Percentiles rank a stretch among this genome's conserved stretches.
These are phyloP conservation scores for Leucoagaricus sp. DNA, from an alignment of 1,284 basidiomycete genomes.

Conservation along the genomic window DNA sequence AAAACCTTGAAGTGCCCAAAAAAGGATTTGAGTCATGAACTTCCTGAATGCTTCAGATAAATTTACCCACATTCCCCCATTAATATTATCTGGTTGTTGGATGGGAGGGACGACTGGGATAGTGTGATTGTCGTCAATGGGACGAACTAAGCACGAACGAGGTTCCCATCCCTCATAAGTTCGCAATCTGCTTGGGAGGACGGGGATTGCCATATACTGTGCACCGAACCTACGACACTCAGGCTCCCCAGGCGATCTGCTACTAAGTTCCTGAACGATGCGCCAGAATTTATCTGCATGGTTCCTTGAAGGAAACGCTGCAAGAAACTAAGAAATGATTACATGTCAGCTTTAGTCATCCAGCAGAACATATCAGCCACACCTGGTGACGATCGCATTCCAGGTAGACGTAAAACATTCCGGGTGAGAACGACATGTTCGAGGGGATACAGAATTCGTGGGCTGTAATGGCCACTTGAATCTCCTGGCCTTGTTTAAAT, in stretches of 20 bases:
- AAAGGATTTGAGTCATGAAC: neutral
- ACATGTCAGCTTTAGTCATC: neutral
- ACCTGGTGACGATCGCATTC: neutral
- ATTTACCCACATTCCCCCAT: neutral
- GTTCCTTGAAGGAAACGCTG: slow-evolving; percentile 1
- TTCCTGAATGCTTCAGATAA: neutral
- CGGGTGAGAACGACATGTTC: slow-evolving; percentile 1
- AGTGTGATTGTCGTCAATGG: neutral
- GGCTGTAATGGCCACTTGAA: no score
- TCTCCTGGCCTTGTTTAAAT: no score
- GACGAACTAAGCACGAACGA: neutral
- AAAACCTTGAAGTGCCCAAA: neutral
- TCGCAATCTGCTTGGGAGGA: neutral
- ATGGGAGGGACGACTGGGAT: neutral
- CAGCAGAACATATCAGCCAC: neutral
- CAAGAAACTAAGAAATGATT: neutral
- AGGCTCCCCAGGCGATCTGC: neutral
- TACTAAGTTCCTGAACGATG: neutral
- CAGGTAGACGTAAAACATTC: slow-evolving; percentile 3
- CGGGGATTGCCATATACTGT: neutral
- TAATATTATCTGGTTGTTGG: neutral
- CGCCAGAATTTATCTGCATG: slow-evolving; percentile 7
- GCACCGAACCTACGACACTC: neutral
- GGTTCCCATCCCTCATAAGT: neutral
- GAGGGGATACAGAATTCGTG: neutral